These are phyloP conservation scores for Ophiostoma perfectum DNA, from an alignment of 2,329 filamentous ascomycete genomes.

Conservation along the genomic window DNA sequence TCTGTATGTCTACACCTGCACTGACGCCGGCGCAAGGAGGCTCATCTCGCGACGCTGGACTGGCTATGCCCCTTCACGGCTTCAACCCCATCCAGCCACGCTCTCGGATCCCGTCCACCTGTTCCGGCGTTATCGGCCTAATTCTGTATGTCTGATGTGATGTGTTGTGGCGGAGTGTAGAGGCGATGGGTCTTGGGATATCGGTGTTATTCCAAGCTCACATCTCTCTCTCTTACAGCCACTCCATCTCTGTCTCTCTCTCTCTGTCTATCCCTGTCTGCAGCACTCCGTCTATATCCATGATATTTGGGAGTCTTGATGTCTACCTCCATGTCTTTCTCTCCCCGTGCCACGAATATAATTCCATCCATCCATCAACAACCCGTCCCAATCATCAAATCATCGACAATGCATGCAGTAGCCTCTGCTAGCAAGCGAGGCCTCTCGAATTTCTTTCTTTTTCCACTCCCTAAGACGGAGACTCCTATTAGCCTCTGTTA, in stretches of 20 bases:
- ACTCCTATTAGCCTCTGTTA: background rate
- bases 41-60: too few species aligned
- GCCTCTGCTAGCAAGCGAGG: constrained; percentile 6
- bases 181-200: background rate
- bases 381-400: background rate
- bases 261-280: background rate
- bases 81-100: background rate
- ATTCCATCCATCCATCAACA: background rate
- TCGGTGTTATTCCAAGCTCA: background rate
- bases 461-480: background rate
- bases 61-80: too few species aligned
- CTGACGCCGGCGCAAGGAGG: too few species aligned
- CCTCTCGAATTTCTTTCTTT: background rate
- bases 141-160: background rate
- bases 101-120: background rate
- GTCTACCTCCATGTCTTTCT: too few species aligned
- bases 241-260: background rate
- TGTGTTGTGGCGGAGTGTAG: background rate
- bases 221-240: background rate
- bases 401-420: constrained; percentile 6
- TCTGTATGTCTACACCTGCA: background rate
- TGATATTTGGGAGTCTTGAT: too few species aligned
- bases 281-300: background rate
- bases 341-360: too few species aligned
- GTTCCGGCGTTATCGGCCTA: background rate